Evolutionary conservation across 1,284 basidiomycete species (phyloP), one percentile per base, ranked within the genome.

Genomic region (Termitomyces sp.): DNA sequence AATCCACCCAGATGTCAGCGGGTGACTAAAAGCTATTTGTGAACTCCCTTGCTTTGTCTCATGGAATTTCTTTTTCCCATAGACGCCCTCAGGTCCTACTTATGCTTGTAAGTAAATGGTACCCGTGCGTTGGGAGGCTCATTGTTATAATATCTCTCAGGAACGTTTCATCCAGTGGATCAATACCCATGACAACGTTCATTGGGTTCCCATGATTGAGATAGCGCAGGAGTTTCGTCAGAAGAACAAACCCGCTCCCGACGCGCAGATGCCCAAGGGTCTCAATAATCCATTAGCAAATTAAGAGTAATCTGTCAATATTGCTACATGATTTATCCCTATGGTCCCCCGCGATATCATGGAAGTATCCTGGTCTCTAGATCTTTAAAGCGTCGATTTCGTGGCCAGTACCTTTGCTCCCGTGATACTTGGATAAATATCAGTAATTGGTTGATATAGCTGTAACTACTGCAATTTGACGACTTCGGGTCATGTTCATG

Each of bases 121-220:
- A n/a, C n/a, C n/a, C 12, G 13, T 45, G 33, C 8, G 19, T 33
- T 21, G n/a, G 4, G 1, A 19, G 6, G 7, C 8, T 13, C 2
- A 24, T n/a, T 26, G 4, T 28, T 1, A 13, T 38, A 3, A 9
- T 17, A 12, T 9, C 9, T 26, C n/a, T 45, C 54, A 85, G 78
- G 86, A 90, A 66, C 78, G 84, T 44, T 88, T 90, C 67, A 89
- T 92, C 61, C 82, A 87, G 62, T 90, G 86, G 84, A 75, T 90
- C 52, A 89, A 89, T 64, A 81, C 77, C 2, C 86, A 90, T 65
- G 80, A 83, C 28, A 80, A 82, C 50, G 81, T 91, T 19, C 17
- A 21, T 13, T 91, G 86, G 84, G 84, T 86, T 15, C 81, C 84
- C 17, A 82, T 90, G 81, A 76, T 80, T 55, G 80, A 86, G 56